These are phyloP conservation scores for Astrocystis sublimbata DNA, from an alignment of 495 filamentous ascomycete species.

Conservation along the genomic window DNA sequence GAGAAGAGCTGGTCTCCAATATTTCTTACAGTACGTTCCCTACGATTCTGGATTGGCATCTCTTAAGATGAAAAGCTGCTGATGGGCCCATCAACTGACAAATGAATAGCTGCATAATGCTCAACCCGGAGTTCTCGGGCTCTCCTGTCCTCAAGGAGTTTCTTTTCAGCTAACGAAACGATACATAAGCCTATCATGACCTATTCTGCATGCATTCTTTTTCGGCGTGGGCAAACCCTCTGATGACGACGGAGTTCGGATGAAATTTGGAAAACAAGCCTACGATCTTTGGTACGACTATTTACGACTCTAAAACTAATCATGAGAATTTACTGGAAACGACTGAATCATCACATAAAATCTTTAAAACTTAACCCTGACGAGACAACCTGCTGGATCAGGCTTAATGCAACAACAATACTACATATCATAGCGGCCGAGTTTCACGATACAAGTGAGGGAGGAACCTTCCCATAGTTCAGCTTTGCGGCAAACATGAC, in stretches of 20 bases:
- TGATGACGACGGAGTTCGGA: not conserved
- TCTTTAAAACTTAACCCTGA: not conserved
- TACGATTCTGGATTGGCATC: not conserved
- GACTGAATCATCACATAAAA: not conserved
- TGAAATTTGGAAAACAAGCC: not conserved
- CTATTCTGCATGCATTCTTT: not conserved
- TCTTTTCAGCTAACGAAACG: conserved; percentile 48
- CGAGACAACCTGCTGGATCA: not conserved
- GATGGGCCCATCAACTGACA: too few relatives aligned
- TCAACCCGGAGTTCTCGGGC: conserved; percentile 59
- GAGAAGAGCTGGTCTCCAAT: conserved; percentile 54
- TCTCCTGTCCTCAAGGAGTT: conserved; percentile 59
- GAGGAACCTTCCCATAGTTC: not conserved
- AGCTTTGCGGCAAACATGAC: too few relatives aligned
- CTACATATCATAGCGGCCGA: not conserved
- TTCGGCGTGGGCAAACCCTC: not conserved
- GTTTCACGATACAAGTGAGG: not conserved
- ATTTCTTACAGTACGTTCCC: conserved; percentile 54
- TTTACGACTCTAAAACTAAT: conserved; percentile 36
- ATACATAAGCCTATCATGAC: not conserved
- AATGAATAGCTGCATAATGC: conserved; percentile 50
- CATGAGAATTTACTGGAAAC: conserved; percentile 21
- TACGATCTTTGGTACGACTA: not conserved
- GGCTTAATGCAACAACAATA: not conserved
- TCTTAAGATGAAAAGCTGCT: not conserved